Evolutionary conservation across 2,329 filamentous ascomycete species (phyloP).

Genomic region (Microsporum ferrugineum): DNA sequence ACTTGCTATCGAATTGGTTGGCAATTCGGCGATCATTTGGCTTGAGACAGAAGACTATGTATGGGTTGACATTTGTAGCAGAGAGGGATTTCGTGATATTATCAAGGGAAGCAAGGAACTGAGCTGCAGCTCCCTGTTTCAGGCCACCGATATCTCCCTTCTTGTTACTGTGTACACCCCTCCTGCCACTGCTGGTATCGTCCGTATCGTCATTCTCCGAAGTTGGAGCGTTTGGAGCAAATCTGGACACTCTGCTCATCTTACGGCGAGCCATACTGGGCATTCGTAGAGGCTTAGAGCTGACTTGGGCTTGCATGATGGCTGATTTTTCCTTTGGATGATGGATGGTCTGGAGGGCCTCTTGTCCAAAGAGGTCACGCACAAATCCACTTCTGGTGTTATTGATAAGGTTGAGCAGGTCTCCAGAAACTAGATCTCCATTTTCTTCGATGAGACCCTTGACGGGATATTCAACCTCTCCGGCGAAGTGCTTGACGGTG

Average conservation of each 20-base stretch:
- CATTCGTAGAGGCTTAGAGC: constrained; percentile 83
- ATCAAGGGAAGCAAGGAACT: constrained; percentile 80
- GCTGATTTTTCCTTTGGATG: constrained; percentile 83
- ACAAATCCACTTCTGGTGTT: constrained; percentile 83
- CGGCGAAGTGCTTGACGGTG: constrained; percentile 88
- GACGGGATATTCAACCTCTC: constrained; percentile 88
- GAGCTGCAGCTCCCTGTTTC: constrained; percentile 77
- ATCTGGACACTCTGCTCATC: constrained; percentile 43
- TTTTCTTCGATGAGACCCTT: constrained; percentile 87
- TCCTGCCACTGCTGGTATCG: constrained; percentile 12
- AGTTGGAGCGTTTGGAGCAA: constrained; percentile 28
- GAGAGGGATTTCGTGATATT: constrained; percentile 82
- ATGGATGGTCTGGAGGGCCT: constrained; percentile 81
- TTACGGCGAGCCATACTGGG: constrained; percentile 85
- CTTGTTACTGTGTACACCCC: constrained; percentile 18
- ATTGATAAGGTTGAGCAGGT: constrained; percentile 87
- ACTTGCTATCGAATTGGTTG: constrained; percentile 98
- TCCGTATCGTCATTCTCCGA: constrained; percentile 16
- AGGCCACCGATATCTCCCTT: constrained; percentile 26
- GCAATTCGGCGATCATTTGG: constrained; percentile 94
- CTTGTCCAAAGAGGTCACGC: constrained; percentile 84
- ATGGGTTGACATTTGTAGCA: constrained; percentile 73
- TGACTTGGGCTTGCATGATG: constrained; percentile 91
- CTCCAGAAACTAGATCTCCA: constrained; percentile 86
- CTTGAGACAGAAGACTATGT: constrained; percentile 95